Percentiles rank a stretch among this genome's conserved stretches.
phyloP scores from a whole-genome alignment of 2,329 filamentous ascomycete species.

The Epichloe scottii region DNA sequence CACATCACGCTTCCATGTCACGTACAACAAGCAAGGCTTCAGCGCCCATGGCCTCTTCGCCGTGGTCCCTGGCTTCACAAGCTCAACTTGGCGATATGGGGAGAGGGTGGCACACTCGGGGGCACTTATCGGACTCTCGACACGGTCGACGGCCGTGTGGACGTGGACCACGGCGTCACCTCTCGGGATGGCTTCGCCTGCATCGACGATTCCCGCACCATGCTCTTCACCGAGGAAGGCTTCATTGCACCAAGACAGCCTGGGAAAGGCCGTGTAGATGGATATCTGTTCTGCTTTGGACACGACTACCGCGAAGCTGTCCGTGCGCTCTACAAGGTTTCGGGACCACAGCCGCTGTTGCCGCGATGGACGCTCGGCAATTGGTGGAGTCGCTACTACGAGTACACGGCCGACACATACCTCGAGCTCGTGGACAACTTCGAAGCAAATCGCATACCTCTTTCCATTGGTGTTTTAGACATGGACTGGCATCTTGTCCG shows the following conservation, averaged over 20 bases:
- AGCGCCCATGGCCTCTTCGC: conserved; percentile 34
- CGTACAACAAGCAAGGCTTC: conserved; percentile 46
- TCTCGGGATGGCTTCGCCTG: conserved; percentile 36
- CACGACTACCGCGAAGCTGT: conserved; percentile 42
- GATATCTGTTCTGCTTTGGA: conserved; percentile 49
- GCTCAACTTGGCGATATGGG: conserved; percentile 36
- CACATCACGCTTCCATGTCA: conserved; percentile 40
- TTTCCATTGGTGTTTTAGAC: conserved; percentile 48
- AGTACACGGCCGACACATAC: conserved; percentile 43
- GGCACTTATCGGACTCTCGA: conserved; percentile 44
- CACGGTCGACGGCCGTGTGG: conserved; percentile 34
- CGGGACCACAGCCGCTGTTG: conserved; percentile 40
- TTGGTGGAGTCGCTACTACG: conserved; percentile 54
- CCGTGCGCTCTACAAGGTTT: conserved; percentile 40
- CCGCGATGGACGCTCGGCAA: conserved; percentile 49
- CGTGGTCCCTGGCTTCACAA: conserved; percentile 27
- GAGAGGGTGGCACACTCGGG: conserved; percentile 27
- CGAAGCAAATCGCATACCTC: conserved; percentile 34
- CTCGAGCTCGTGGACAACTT: conserved; percentile 45
- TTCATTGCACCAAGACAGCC: conserved; percentile 35
- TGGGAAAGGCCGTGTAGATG: conserved; percentile 34
- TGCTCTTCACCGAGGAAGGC: conserved; percentile 42
- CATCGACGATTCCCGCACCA: conserved; percentile 41
- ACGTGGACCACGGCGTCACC: conserved; percentile 37
- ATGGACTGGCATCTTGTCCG: conserved; percentile 55